Evolutionary conservation across 140 eudicot species (phyloP).

Genomic region (Anethum foeniculum): DNA sequence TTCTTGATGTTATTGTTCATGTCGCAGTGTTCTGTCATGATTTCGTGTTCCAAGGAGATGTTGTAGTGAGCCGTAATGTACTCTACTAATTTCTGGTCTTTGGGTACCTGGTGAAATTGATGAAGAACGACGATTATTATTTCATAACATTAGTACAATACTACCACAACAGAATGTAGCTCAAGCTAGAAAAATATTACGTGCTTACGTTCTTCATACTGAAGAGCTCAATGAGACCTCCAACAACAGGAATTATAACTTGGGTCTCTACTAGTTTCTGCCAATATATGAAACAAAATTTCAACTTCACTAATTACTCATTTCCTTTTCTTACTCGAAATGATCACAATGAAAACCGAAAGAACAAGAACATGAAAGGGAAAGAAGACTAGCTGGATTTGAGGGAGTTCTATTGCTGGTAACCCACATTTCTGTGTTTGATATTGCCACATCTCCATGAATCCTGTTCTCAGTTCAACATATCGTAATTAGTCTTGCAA

Average conservation of each 20-base stretch:
- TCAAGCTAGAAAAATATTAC: not conserved
- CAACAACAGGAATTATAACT: constrained; percentile 62
- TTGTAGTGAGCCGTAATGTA: constrained; percentile 35
- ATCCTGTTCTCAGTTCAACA: constrained; percentile 34
- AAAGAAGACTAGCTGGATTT: constrained; percentile 19
- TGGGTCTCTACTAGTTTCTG: constrained; percentile 61
- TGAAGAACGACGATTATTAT: not conserved
- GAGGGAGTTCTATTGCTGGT: constrained; percentile 4
- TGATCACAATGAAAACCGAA: not conserved
- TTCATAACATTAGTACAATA: not conserved
- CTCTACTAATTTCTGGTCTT: constrained; percentile 47
- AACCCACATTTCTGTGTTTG: constrained; percentile 54
- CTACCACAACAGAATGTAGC: not conserved
- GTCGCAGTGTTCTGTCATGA: constrained; percentile 11
- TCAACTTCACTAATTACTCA: not conserved
- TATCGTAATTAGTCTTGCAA: not conserved
- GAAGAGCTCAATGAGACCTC: constrained; percentile 75
- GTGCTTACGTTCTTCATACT: constrained; percentile 46
- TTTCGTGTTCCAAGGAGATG: constrained; percentile 21
- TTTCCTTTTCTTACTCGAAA: not conserved
- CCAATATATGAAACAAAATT: not conserved
- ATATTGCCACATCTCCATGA: constrained; percentile 81
- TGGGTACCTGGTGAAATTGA: constrained; percentile 38
- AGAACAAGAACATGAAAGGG: not conserved
- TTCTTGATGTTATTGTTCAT: constrained; percentile 6